Evolutionary conservation across 768 basidiomycete genomes (phyloP).

Genomic region (Tulasnella sp.): DNA sequence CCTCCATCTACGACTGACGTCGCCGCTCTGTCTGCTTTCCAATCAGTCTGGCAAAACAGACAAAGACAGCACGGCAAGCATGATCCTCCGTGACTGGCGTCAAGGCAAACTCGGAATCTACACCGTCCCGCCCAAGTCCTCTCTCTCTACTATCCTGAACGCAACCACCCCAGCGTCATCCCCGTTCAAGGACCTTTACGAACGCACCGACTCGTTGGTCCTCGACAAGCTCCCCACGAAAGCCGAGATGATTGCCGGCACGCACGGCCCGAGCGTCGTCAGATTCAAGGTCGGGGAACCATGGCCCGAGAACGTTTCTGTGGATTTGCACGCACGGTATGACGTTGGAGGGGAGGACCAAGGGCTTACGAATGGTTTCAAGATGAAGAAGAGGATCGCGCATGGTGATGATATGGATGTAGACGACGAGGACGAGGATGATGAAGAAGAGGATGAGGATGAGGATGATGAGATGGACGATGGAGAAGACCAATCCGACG

Average conservation of each 20-base stretch:
- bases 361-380: constrained; percentile 32
- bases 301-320: constrained; percentile 29
- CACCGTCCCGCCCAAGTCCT: constrained; percentile 36
- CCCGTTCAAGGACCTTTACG: constrained; percentile 28
- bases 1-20: too few species aligned
- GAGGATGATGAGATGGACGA: constrained; percentile 21
- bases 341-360: constrained; percentile 28
- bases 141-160: constrained; percentile 10
- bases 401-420: constrained; percentile 24
- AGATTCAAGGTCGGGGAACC: constrained; percentile 32
- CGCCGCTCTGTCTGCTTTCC: too few species aligned
- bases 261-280: constrained; percentile 39
- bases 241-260: constrained; percentile 54
- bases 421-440: constrained; percentile 29
- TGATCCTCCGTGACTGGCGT: constrained; percentile 79
- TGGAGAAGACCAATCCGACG: constrained; percentile 2
- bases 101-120: constrained; percentile 63
- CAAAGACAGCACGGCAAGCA: constrained; percentile 58
- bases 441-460: constrained; percentile 31
- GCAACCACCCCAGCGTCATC: constrained; percentile 15
- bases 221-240: constrained; percentile 39
- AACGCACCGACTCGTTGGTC: constrained; percentile 37
- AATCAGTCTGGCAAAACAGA: constrained; percentile 69
- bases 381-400: constrained; percentile 26
- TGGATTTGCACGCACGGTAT: constrained; percentile 28